Evolutionary conservation across 75 land plant genomes (phyloP).

Genomic region (Isoetes taiwanensis): DNA sequence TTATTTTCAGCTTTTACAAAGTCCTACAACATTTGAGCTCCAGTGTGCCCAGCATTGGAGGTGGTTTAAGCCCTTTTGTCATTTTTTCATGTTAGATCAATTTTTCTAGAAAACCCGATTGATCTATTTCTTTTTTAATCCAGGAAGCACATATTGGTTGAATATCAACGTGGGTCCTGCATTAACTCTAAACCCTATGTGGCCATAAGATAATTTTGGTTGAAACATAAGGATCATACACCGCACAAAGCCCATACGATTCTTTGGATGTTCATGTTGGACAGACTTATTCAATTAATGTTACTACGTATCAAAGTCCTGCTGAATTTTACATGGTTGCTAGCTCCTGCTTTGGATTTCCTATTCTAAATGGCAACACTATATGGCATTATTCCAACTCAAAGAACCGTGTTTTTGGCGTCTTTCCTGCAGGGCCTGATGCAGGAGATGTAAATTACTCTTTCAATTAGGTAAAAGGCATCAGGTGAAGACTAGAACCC

Average conservation of each 20-base stretch:
- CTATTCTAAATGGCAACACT: not conserved
- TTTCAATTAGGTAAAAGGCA: not conserved
- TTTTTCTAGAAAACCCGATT: too few species aligned
- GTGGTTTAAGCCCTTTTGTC: too few species aligned
- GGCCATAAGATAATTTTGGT: conserved; percentile 4
- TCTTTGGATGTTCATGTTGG: conserved; percentile 1
- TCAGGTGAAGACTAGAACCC: too few species aligned
- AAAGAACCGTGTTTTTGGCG: not conserved
- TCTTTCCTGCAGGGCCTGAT: not conserved
- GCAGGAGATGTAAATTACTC: conserved; percentile 1
- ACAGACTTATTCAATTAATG: not conserved
- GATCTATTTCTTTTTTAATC: too few species aligned
- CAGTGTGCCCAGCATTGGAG: too few species aligned
- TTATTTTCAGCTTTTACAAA: too few species aligned
- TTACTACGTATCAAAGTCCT: not conserved
- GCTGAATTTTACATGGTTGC: not conserved
- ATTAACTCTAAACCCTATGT: not conserved
- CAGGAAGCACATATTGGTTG: not conserved
- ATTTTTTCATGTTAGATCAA: too few species aligned
- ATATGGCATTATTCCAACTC: not conserved
- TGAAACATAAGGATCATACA: conserved; percentile 6
- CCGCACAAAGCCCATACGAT: not conserved
- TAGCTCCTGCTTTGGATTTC: not conserved
- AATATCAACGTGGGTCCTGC: conserved; percentile 1
- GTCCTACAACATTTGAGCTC: too few species aligned